Evolutionary conservation across 2,329 filamentous ascomycete species (phyloP), one percentile per base, ranked within the genome.

Genomic region (Epichloe coenophiala): DNA sequence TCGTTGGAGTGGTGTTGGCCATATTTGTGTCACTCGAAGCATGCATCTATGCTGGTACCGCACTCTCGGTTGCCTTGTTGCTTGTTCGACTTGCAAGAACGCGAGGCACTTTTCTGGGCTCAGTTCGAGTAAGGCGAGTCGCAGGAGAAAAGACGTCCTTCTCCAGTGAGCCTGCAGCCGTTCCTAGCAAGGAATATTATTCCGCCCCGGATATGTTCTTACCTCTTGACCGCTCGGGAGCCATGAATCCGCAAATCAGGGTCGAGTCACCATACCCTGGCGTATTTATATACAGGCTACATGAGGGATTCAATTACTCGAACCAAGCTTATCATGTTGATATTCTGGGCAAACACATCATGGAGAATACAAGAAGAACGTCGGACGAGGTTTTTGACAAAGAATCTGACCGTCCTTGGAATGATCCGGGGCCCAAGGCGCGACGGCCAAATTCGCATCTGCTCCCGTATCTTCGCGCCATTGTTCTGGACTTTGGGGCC

Each of bases 1-100:
- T 89, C 52, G 73, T 77, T 33, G 84, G 86, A 58, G 84, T 90
- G 6, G 63, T 86, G 12, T 57, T 75, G n/a, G 71, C 71, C 37
- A 60, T 76, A 35, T 75, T 77, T 55, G 67, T 69, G 9, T 68
- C 67, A 3, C 71, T 77, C 9, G 74, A 77, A 55, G 69, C 68
- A 5, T 71, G 71, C 5, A 76, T 77, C 43, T 77, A 77, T 53
- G 61, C 66, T 2, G 75, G 73, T 5, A 67, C 75, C 6, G 64
- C 57, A 2, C 62, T 70, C 0, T 76, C 73, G 0, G 63, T 65
- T 3, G 63, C 61, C 0, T 56, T 77, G 7, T 56, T 76, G 9
- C 64, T 77, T 2, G 63, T 71, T 33, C 68, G 74, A 2, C 61
- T 73, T 9, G 69, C 73, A 8, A 68, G 71, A 53, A 70, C 71